Conservation (phyloP, 495 filamentous ascomycete species). For the Daldinia loculata region DNA sequence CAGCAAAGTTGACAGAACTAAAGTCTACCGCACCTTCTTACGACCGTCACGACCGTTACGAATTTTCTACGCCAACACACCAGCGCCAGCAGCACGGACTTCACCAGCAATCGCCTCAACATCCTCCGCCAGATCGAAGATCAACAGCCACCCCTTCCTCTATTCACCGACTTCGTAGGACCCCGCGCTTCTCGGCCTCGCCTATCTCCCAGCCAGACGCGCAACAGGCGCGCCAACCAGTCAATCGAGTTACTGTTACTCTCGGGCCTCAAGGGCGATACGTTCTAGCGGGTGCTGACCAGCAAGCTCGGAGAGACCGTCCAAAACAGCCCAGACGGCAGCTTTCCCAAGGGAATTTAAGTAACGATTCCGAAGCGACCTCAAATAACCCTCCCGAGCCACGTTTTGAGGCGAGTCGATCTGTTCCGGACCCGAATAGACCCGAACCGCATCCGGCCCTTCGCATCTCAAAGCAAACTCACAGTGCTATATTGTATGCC, state of each 20-base stretch:
- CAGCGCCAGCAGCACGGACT: conserved; percentile 58
- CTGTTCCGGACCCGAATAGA: conserved; percentile 32
- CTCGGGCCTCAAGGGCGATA: conserved; percentile 44
- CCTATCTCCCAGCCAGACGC: conserved; percentile 52
- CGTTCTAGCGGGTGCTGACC: conserved; percentile 33
- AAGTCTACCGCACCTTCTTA: conserved; percentile 43
- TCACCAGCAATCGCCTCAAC: conserved; percentile 45
- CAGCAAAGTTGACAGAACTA: conserved; percentile 55
- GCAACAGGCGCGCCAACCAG: conserved; percentile 47
- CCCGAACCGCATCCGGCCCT: conserved; percentile 49
- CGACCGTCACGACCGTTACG: conserved; percentile 57
- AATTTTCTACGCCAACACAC: conserved; percentile 42
- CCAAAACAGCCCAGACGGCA: conserved; percentile 47
- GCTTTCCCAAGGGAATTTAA: conserved; percentile 55
- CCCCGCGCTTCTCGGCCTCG: conserved; percentile 54
- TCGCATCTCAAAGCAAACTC: conserved; percentile 57
- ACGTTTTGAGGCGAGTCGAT: conserved; percentile 32
- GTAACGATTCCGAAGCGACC: conserved; percentile 50
- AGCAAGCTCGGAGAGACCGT: conserved; percentile 30
- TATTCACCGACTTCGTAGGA: conserved; percentile 55
- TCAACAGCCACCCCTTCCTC: conserved; percentile 54
- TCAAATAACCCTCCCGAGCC: conserved; percentile 44
- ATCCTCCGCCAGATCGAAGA: conserved; percentile 39
- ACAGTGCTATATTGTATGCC: conserved; percentile 82
- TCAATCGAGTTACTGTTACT: conserved; percentile 45